These are phyloP conservation scores for Myriosclerotinia duriaeana DNA, from an alignment of 2,329 filamentous ascomycete genomes.

Conservation along the genomic window DNA sequence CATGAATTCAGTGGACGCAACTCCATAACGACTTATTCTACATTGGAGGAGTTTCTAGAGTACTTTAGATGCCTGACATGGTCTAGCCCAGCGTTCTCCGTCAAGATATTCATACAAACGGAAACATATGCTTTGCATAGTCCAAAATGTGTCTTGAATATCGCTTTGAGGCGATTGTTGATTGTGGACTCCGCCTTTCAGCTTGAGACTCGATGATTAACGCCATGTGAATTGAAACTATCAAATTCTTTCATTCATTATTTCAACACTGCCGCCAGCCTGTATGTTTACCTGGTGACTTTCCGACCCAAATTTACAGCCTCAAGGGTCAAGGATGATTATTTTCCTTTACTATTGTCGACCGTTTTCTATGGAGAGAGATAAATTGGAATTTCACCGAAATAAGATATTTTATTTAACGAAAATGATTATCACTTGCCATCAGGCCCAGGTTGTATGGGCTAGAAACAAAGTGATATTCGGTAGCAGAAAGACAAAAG, in stretches of 20 bases:
- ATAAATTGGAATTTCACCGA: too few species aligned
- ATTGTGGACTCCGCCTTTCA: neutral
- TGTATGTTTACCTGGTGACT: neutral
- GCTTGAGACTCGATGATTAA: neutral
- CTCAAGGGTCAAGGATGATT: neutral
- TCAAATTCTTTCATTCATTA: neutral
- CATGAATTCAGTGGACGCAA: neutral
- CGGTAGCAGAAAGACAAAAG: neutral
- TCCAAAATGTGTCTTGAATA: neutral
- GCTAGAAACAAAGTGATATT: neutral
- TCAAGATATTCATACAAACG: neutral
- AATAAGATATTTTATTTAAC: neutral
- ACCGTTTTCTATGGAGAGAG: neutral
- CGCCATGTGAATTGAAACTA: neutral
- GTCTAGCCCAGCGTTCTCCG: neutral
- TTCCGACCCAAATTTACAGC: too few species aligned
- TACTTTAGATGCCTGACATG: neutral
- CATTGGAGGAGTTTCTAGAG: neutral
- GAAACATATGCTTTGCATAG: neutral
- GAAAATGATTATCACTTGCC: neutral
- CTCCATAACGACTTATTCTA: neutral
- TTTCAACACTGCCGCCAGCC: neutral
- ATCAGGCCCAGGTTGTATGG: neutral
- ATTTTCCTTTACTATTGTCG: neutral
- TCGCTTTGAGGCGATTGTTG: neutral